phyloP scores from a whole-genome alignment of 1,284 basidiomycete species.

The Irpex sp. region DNA sequence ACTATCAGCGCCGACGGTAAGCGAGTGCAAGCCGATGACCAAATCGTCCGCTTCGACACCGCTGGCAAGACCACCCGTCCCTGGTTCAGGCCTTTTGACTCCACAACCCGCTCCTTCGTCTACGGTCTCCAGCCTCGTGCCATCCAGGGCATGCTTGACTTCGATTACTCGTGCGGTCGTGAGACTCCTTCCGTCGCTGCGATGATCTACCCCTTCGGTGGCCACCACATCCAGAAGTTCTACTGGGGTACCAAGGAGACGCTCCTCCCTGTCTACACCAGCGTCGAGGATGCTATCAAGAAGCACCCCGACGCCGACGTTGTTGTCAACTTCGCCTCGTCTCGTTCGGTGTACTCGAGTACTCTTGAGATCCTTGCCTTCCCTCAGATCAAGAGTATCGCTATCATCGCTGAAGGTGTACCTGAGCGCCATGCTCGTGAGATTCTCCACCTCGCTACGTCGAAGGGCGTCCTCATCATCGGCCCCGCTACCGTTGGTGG shows the following conservation, averaged over 20 bases:
- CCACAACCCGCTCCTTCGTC: slow-evolving; percentile 90
- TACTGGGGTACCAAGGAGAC: slow-evolving; percentile 99
- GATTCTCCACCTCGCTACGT: slow-evolving; percentile 86
- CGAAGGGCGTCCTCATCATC: slow-evolving; percentile 91
- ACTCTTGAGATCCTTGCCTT: slow-evolving; percentile 84
- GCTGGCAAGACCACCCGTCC: slow-evolving; percentile 52
- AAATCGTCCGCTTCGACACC: slow-evolving; percentile 84
- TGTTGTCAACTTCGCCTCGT: slow-evolving; percentile 97
- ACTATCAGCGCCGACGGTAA: slow-evolving; percentile 77
- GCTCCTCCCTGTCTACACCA: slow-evolving; percentile 95
- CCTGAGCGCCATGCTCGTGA: slow-evolving; percentile 97
- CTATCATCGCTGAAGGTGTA: slow-evolving; percentile 98
- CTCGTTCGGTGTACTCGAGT: slow-evolving; percentile 91
- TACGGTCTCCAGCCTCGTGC: slow-evolving; percentile 99
- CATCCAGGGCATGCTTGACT: slow-evolving; percentile 99
- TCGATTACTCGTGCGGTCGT: slow-evolving; percentile 97
- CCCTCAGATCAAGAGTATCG: slow-evolving; percentile 79
- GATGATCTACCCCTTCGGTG: slow-evolving; percentile 99
- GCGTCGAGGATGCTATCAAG: slow-evolving; percentile 85
- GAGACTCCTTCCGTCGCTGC: slow-evolving; percentile 93
- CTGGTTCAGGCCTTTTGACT: slow-evolving; percentile 88
- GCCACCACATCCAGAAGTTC: slow-evolving; percentile 99
- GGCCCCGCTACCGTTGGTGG: slow-evolving; percentile 99
- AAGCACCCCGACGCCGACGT: slow-evolving; percentile 98
- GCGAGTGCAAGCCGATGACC: slow-evolving; percentile 82